Evolutionary conservation across 331 rosid genomes (phyloP).

Genomic region (Telfairia occidentalis): DNA sequence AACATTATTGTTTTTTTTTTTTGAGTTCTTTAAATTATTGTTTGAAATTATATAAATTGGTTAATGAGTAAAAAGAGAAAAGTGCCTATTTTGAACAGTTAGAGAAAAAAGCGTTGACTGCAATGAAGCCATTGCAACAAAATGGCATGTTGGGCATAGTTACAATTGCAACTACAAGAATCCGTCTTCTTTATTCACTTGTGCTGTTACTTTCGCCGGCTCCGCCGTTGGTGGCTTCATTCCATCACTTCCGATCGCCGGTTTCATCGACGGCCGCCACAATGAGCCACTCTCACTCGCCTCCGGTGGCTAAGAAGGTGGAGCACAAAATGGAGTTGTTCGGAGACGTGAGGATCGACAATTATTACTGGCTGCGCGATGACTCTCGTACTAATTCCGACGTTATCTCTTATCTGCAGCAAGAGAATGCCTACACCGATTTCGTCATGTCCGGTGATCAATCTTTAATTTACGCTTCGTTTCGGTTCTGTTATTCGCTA

Average conservation of each 20-base stretch:
- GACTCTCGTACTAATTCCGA: constrained; percentile 65
- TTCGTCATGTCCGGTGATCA: constrained; percentile 65
- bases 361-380: constrained; percentile 82
- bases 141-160: not conserved
- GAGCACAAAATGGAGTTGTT: constrained; percentile 60
- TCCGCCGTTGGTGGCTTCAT: not conserved
- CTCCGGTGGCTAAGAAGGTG: constrained; percentile 79
- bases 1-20: not conserved
- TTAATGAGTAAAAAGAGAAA: not conserved
- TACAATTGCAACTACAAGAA: too few relatives aligned
- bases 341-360: constrained; percentile 62
- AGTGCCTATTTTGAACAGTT: not conserved
- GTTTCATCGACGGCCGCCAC: not conserved
- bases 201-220: not conserved
- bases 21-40: not conserved
- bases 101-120: not conserved
- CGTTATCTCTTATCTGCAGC: constrained; percentile 46
- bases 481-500: not conserved
- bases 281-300: constrained; percentile 17
- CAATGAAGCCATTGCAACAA: not conserved
- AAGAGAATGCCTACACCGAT: constrained; percentile 55
- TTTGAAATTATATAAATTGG: not conserved
- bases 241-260: constrained; percentile 7
- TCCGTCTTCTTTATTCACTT: not conserved
- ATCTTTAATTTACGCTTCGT: not conserved